Conservation (phyloP, 257 asterid species). For the Solanum sitiens region DNA sequence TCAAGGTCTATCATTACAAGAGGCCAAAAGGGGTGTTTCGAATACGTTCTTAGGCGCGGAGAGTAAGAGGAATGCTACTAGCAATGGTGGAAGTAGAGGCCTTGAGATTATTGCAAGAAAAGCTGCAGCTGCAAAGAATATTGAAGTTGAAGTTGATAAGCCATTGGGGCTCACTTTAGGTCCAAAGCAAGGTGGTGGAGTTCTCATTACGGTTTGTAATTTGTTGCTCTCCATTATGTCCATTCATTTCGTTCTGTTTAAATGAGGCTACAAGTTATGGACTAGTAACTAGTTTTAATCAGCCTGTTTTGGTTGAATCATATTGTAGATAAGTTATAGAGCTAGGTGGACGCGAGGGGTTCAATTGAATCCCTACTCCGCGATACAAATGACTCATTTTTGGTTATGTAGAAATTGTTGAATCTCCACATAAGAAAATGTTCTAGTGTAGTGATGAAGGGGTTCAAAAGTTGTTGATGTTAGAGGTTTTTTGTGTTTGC, state of each 20-base stretch:
- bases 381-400: not conserved
- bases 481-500: not conserved
- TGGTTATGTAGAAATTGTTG: not conserved
- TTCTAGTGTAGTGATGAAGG: not conserved
- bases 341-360: not conserved
- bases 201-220: constrained; percentile 63
- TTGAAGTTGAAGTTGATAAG: constrained; percentile 95
- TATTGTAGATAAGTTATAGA: not conserved
- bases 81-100: constrained; percentile 18
- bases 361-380: not conserved
- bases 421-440: not conserved
- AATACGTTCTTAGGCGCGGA: constrained; percentile 26
- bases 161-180: constrained; percentile 94
- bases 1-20: constrained; percentile 55
- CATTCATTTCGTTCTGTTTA: not conserved
- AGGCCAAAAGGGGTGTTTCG: constrained; percentile 45
- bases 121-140: constrained; percentile 61
- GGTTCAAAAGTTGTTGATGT: not conserved
- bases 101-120: constrained; percentile 55
- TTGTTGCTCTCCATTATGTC: not conserved
- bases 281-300: not conserved
- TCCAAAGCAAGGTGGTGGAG: constrained; percentile 88
- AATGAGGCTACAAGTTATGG: not conserved
- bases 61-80: constrained; percentile 3
- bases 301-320: not conserved